Evolutionary conservation across 495 filamentous ascomycete species (phyloP).

Genomic region (Talaromyces nanjingensis): DNA sequence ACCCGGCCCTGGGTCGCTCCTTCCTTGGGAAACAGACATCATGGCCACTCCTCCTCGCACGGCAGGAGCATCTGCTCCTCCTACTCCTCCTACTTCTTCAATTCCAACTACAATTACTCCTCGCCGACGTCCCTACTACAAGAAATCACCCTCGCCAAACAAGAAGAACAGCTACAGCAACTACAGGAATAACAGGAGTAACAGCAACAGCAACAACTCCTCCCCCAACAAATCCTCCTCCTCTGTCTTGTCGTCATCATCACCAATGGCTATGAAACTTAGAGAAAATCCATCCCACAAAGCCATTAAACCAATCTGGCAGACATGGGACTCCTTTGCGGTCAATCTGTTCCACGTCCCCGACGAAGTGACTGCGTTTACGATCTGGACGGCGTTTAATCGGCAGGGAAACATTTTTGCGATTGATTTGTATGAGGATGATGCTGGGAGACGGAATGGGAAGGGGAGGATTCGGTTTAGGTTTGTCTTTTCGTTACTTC

Average conservation of each 20-base stretch:
- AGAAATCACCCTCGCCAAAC: neutral
- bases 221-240: neutral
- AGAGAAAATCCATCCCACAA: neutral
- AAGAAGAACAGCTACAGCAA: neutral
- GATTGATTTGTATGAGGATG: constrained; percentile 39
- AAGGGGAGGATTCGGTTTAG: constrained; percentile 36
- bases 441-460: constrained; percentile 17
- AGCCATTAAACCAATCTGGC: constrained; percentile 21
- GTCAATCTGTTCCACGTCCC: constrained; percentile 31
- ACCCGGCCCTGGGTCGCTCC: neutral
- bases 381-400: constrained; percentile 32
- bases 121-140: neutral
- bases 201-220: neutral
- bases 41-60: neutral
- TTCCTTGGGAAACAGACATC: neutral
- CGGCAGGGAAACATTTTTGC: constrained; percentile 32
- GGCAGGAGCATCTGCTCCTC: neutral
- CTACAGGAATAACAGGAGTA: neutral
- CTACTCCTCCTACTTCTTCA: neutral
- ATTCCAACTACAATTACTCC: neutral
- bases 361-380: constrained; percentile 20
- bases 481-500: constrained; percentile 18
- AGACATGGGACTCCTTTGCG: constrained; percentile 28
- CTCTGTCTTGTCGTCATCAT: neutral
- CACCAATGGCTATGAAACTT: neutral